A percentile compares a stretch with the other conserved stretches of the same genome.
Evolutionary conservation across 176 grass and related monocot species (phyloP).

Genomic region (Alopecurus myosuroides): DNA sequence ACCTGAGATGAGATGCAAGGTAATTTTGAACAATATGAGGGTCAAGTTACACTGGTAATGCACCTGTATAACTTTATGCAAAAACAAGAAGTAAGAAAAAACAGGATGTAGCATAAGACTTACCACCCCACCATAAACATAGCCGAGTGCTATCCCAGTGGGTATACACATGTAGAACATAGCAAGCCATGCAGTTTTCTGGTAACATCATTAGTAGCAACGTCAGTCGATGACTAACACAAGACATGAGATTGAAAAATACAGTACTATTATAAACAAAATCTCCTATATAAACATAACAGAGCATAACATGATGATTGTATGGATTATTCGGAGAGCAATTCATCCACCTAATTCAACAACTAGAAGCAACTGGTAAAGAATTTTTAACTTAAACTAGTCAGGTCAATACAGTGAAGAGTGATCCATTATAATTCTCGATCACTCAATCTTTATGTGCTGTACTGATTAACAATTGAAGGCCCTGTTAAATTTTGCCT

Average conservation of each 20-base stretch:
- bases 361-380: neutral
- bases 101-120: constrained; percentile 39
- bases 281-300: neutral
- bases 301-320: neutral
- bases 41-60: neutral
- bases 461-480: neutral
- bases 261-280: neutral
- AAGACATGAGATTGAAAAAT: constrained; percentile 10
- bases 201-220: constrained; percentile 37
- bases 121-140: constrained; percentile 94
- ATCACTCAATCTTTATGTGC: neutral
- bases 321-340: constrained; percentile 1
- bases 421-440: neutral
- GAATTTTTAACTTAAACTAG: neutral
- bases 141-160: constrained; percentile 90
- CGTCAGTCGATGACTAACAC: constrained; percentile 20
- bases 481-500: neutral
- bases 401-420: neutral
- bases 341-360: neutral
- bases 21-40: neutral
- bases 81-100: constrained; percentile 13
- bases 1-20: constrained; percentile 43
- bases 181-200: constrained; percentile 98
- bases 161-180: constrained; percentile 99
- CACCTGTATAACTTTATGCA: neutral